Evolutionary conservation across 345 rosid species (phyloP), one percentile per base, ranked within the genome.

Genomic region (Kernera saxatilis): DNA sequence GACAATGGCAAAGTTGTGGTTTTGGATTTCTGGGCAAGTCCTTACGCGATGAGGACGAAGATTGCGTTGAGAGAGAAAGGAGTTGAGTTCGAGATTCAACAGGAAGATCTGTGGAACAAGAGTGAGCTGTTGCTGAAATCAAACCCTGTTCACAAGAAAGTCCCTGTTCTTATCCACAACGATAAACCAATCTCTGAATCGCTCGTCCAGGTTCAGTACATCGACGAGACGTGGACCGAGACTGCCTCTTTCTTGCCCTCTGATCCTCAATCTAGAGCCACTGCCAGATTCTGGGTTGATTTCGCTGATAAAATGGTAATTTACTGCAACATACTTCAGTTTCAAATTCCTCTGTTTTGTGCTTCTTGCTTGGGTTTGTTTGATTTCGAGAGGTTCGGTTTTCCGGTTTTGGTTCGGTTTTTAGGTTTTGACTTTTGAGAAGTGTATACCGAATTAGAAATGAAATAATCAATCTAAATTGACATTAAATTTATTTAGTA

Each of bases 91-190:
- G 77, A 72, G 59, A 18, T 18, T 27, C 72, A 26, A 53, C 18
- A 77, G 22, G 81, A 77, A 68, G 81, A 77, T 61, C 50, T 77
- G 53, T 64, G 77, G 64, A 77, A 72, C 67, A 77, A 77, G 66
- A 78, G 78, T 67, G 77, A 67, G 37, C 60, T 78, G 26, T 56
- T 78, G 59, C 4, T 78, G 49, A 67, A 61, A 53, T 72, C 73
- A 56, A 72, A 78, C 46, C 81, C 70, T 19, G 49, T 77, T 67
- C 74, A 77, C 46, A 67, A 60, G 70, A 77, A 77, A 73, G 77
- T 77, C 14, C 77, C 81, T 49, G 81, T 78, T 46, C 73, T 78
- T 29, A 66, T 78, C 74, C 78, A 78, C 25, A 5, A 33, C 4
- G 32, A 49, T 5, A 22, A 8, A 46, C 71, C 74, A 1, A 48